Percentiles rank a stretch among this genome's conserved stretches.
These are phyloP conservation scores for Pseudogymnoascus sp. DNA, from an alignment of 2,329 filamentous ascomycete genomes.

Conservation along the genomic window DNA sequence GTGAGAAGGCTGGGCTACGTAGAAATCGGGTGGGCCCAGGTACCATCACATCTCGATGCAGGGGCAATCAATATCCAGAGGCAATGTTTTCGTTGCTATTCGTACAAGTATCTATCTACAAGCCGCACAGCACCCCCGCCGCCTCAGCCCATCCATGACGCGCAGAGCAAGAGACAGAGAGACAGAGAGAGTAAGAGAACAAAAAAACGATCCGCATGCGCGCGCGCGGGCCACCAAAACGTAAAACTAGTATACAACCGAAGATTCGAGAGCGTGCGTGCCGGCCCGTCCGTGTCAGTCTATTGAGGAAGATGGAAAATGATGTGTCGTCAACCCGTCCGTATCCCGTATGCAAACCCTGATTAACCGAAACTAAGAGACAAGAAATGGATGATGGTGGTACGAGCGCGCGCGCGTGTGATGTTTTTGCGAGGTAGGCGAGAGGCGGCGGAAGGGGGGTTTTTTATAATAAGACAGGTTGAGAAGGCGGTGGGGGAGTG, in stretches of 20 bases:
- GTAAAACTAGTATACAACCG: constrained; percentile 7
- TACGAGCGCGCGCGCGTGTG: background rate
- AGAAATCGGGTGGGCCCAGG: background rate
- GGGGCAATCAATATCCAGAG: background rate
- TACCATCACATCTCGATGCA: background rate
- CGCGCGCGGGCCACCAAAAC: background rate
- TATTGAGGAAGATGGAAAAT: background rate
- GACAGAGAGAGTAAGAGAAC: background rate
- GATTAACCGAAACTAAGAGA: constrained; percentile 4
- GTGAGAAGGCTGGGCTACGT: background rate
- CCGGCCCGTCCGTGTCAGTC: background rate
- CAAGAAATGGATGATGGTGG: constrained; percentile 5
- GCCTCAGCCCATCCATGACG: background rate
- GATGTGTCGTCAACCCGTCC: background rate
- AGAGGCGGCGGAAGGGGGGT: background rate
- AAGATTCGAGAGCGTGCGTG: background rate
- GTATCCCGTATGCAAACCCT: background rate
- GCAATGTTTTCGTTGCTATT: constrained; percentile 7
- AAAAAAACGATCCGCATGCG: background rate
- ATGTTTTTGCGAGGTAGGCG: background rate
- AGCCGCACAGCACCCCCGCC: constrained; percentile 2
- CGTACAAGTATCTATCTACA: constrained; percentile 8
- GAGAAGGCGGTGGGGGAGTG: background rate
- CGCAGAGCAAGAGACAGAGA: background rate
- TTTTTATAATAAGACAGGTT: constrained; percentile 8